Percentiles rank a stretch among this genome's conserved stretches.
Conservation (phyloP, 495 filamentous ascomycete genomes). For the Amniculicola lignicola region DNA sequence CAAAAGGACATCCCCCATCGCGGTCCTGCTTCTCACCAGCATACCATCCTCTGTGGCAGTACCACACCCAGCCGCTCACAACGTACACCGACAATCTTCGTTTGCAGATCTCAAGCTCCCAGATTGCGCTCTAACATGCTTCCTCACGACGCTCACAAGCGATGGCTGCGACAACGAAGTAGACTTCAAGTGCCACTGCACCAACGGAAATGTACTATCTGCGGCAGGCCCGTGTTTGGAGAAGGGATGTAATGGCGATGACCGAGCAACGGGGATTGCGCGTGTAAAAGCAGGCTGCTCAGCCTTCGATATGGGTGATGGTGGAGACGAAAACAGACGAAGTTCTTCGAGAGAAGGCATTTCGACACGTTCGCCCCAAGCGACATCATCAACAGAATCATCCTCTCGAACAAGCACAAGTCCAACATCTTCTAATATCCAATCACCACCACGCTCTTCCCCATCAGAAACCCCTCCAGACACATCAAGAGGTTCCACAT, state of each 20-base stretch:
- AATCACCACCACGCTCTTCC: neutral
- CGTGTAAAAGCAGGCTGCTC: neutral
- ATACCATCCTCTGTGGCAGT: too few species aligned
- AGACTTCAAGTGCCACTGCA: constrained; percentile 23
- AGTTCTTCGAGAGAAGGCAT: neutral
- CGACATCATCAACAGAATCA: neutral
- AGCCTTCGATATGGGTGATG: neutral
- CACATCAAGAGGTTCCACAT: neutral
- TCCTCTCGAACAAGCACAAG: neutral
- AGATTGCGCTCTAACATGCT: constrained; percentile 12
- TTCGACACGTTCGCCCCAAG: neutral
- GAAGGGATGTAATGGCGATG: neutral
- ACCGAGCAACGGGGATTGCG: neutral
- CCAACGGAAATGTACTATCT: neutral
- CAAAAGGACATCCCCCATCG: too few species aligned
- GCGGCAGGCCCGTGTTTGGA: constrained; percentile 5
- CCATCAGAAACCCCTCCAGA: neutral
- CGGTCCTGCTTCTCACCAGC: too few species aligned
- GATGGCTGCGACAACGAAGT: constrained; percentile 14
- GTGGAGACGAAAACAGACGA: neutral
- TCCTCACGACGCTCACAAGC: constrained; percentile 11
- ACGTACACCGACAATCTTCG: too few species aligned
- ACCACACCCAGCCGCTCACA: too few species aligned
- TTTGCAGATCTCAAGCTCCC: constrained; percentile 7
- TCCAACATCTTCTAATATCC: neutral